Percentiles rank a stretch among this genome's conserved stretches.
phyloP scores from a whole-genome alignment of 1,284 basidiomycete genomes.

The Thelephora terrestris region DNA sequence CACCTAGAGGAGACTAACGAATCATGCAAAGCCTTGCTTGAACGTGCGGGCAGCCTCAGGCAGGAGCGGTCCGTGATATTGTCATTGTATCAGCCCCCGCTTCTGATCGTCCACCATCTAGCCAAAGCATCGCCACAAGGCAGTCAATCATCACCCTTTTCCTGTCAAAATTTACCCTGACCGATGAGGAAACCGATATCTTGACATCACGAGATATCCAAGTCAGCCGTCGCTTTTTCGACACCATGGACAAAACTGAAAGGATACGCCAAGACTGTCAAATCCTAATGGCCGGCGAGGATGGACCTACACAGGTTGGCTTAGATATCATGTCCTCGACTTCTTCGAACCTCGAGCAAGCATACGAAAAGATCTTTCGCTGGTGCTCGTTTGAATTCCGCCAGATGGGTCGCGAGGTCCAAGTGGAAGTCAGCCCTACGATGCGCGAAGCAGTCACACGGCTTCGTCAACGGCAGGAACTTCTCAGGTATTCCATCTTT shows the following conservation, averaged over 20 bases:
- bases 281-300: constrained; percentile 82
- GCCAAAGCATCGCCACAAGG: constrained; percentile 58
- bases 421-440: constrained; percentile 65
- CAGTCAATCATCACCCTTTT: constrained; percentile 75
- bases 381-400: constrained; percentile 86
- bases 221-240: constrained; percentile 67
- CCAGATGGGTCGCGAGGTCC: constrained; percentile 65
- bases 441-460: constrained; percentile 71
- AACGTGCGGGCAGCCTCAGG: constrained; percentile 76
- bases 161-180: constrained; percentile 78
- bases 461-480: constrained; percentile 63
- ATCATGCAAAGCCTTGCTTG: constrained; percentile 75
- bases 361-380: constrained; percentile 81
- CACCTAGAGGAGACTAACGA: constrained; percentile 71
- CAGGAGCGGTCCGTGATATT: constrained; percentile 53
- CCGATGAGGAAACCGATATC: constrained; percentile 59
- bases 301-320: constrained; percentile 75
- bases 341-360: constrained; percentile 76
- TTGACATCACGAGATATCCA: constrained; percentile 74
- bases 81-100: neutral
- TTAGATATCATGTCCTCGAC: constrained; percentile 85
- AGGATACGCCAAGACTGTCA: constrained; percentile 78
- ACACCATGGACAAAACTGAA: constrained; percentile 81
- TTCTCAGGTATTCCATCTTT: constrained; percentile 54
- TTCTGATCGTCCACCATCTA: constrained; percentile 18